Evolutionary conservation across 768 basidiomycete genomes (phyloP), one percentile per base, ranked within the genome.

Genomic region (Trametes cubensis): DNA sequence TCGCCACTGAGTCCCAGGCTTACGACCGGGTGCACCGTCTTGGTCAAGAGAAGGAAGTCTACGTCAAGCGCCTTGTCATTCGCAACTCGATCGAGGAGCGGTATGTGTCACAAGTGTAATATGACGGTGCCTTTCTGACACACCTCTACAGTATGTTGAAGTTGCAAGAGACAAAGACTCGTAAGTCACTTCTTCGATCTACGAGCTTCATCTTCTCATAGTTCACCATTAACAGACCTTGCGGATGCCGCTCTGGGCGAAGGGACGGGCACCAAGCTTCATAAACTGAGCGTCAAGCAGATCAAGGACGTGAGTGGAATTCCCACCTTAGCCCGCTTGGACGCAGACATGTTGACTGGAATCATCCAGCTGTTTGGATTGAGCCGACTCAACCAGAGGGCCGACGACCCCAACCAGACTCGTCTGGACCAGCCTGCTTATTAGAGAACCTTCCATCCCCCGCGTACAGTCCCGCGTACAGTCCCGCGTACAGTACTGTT

Each of bases 51-150:
- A 89, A 89, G 69, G 74, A 81, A 28, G 89, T 90, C 1, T 82
- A 78, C 64, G 82, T 90, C 62, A 87, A 88, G 70, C 84, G 88
- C 21, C 75, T 89, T 2, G 82, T 89, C 13, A 83, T 90, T 8
- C 77, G 80, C 63, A 73, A 89, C 66, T 88, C 88, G 2, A 86
- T 89, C 55, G 92, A 94, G 73, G 88, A 93, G 68, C 83, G 90
- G 85, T 85, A 63, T 21, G 81, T 70, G 3, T 1, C 17, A 13
- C 14, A 28, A 38, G n/a, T 30, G 34, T 41, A 7, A 46, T 21
- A 28, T 51, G 51, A 18, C 51, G 6, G 50, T 23, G 1, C 28
- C 20, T 13, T 42, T 55, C 10, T 40, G 17, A 53, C 14, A 17
- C 13, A 50, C 49, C 23, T 8, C n/a, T 42, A 23, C 55, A 87